Percentiles rank a stretch among this genome's conserved stretches.
These are phyloP conservation scores for Penicillium flavigenum DNA, from an alignment of 495 filamentous ascomycete genomes.

Conservation along the genomic window DNA sequence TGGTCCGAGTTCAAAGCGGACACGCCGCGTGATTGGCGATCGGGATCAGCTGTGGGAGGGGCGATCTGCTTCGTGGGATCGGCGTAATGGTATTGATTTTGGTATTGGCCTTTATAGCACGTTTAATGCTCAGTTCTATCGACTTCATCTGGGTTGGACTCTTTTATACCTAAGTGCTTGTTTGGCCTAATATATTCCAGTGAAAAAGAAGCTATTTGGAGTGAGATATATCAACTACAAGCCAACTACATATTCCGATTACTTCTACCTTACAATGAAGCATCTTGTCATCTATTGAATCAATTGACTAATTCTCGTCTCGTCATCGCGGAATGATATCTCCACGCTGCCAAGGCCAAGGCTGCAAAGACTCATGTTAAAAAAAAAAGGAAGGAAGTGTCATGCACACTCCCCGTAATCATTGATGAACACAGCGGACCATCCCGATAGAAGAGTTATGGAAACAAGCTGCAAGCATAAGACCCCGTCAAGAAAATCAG, in stretches of 20 bases:
- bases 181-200: neutral
- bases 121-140: no score
- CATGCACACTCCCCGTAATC: slow-evolving; percentile 10
- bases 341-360: slow-evolving; percentile 8
- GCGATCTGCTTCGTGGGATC: no score
- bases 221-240: neutral
- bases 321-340: slow-evolving; percentile 9
- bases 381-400: slow-evolving; percentile 13
- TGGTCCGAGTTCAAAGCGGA: no score
- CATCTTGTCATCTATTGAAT: slow-evolving; percentile 25
- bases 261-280: neutral
- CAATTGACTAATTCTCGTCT: slow-evolving; percentile 16
- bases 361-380: slow-evolving; percentile 2
- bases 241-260: neutral
- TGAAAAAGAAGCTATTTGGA: neutral
- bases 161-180: no score
- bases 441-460: slow-evolving; percentile 3
- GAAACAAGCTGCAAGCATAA: slow-evolving; percentile 5
- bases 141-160: no score
- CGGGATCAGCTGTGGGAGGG: no score
- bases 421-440: slow-evolving; percentile 11
- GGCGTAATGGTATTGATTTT: no score
- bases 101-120: no score
- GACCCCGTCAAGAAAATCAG: slow-evolving; percentile 10
- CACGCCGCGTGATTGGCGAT: no score